Conservation (phyloP, 495 filamentous ascomycete species). For the Durotheca rogersii region DNA sequence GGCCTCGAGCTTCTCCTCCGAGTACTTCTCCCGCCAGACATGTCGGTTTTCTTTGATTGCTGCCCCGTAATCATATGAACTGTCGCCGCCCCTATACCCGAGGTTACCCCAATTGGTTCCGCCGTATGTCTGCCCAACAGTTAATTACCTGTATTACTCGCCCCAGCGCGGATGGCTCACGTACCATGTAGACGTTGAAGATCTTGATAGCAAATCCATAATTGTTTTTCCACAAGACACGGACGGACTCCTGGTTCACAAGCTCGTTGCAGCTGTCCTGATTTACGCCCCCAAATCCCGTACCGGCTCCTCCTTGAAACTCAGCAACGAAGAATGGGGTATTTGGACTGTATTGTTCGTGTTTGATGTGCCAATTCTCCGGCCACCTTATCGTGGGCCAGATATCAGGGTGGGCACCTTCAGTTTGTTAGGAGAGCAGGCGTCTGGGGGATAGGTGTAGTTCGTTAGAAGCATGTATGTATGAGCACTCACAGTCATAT, state of each 20-base stretch:
- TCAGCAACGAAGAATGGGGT: conserved; percentile 70
- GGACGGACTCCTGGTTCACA: conserved; percentile 68
- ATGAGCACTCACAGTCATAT: conserved; percentile 54
- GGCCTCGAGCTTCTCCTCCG: conserved; percentile 70
- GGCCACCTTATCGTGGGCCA: conserved; percentile 53
- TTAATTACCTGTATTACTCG: conserved; percentile 33
- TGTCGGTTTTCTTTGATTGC: conserved; percentile 63
- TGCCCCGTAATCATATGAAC: conserved; percentile 71
- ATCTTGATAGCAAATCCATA: conserved; percentile 40
- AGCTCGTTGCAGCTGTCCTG: conserved; percentile 53
- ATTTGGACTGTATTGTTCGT: conserved; percentile 58
- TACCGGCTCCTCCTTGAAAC: conserved; percentile 65
- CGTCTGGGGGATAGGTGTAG: too few relatives aligned
- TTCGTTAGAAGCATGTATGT: too few relatives aligned
- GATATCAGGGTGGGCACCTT: conserved; percentile 41
- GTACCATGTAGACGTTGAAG: conserved; percentile 22
- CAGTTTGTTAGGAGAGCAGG: conserved; percentile 1
- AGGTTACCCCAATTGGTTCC: conserved; percentile 84
- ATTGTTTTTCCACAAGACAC: conserved; percentile 78
- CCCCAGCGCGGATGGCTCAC: neutral
- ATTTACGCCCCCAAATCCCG: conserved; percentile 11
- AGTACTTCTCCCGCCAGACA: conserved; percentile 71
- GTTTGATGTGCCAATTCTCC: conserved; percentile 45
- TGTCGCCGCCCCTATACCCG: conserved; percentile 69
- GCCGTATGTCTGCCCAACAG: conserved; percentile 54